These are phyloP conservation scores for Taphrina betulina DNA, from an alignment of 1,139 yeast genomes.

Conservation along the genomic window DNA sequence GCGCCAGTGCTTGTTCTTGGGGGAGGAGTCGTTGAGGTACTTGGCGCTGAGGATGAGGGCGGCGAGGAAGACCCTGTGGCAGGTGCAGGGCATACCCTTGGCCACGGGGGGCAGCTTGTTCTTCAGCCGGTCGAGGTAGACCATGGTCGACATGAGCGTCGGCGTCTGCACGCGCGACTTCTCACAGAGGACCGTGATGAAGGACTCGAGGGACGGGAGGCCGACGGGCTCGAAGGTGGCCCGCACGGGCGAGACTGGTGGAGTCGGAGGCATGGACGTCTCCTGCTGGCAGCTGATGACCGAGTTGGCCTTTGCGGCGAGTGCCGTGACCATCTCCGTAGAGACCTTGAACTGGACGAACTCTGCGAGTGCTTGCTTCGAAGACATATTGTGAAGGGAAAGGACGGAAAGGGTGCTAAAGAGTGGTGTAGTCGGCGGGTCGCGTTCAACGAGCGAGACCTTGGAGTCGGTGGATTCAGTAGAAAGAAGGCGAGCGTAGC, in stretches of 20 bases:
- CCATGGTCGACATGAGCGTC: slow-evolving; percentile 86
- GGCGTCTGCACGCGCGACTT: slow-evolving; percentile 93
- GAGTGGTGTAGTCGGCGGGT: background rate
- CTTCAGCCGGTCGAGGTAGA: slow-evolving; percentile 74
- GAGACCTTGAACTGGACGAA: slow-evolving; percentile 77
- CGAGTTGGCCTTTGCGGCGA: slow-evolving; percentile 76
- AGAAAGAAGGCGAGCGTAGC: background rate
- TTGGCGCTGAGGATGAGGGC: slow-evolving; percentile 86
- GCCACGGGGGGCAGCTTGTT: slow-evolving; percentile 81
- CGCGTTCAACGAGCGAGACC: background rate
- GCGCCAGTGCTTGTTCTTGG: slow-evolving; percentile 95
- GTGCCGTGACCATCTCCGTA: slow-evolving; percentile 73
- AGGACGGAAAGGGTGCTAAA: no score
- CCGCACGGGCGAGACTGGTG: slow-evolving; percentile 43
- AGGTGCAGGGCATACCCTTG: slow-evolving; percentile 87
- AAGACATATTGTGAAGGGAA: slow-evolving; percentile 21
- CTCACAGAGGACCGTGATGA: slow-evolving; percentile 68
- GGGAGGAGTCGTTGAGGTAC: slow-evolving; percentile 86
- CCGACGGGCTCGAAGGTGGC: slow-evolving; percentile 32
- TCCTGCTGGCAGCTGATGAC: slow-evolving; percentile 59
- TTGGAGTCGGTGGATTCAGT: background rate
- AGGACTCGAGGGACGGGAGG: slow-evolving; percentile 54
- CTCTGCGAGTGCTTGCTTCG: slow-evolving; percentile 57
- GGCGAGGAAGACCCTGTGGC: slow-evolving; percentile 88
- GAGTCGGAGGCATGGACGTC: slow-evolving; percentile 47